These are phyloP conservation scores for Isatis tinctoria DNA, from an alignment of 345 rosid species.

Conservation along the genomic window DNA sequence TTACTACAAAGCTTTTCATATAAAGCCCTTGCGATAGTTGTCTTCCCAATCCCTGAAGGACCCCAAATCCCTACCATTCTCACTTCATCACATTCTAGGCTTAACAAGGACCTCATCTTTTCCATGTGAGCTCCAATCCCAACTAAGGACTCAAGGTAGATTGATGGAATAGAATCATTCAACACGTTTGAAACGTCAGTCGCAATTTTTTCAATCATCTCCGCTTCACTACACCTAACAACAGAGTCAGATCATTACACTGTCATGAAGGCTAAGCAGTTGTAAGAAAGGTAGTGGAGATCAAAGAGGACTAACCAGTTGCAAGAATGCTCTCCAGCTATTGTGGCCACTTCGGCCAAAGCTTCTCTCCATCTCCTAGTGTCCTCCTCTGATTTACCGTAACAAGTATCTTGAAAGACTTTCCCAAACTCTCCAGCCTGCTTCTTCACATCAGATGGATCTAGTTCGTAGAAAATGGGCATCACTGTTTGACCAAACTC, in stretches of 20 bases:
- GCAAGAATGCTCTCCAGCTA: neutral
- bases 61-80: neutral
- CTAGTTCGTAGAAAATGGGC: neutral
- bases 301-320: neutral
- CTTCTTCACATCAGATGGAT: neutral
- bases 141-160: neutral
- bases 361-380: neutral
- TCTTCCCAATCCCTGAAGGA: neutral
- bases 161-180: neutral
- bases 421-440: neutral
- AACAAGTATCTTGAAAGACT: neutral
- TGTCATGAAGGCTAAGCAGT: neutral
- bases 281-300: neutral
- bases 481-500: neutral
- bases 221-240: neutral
- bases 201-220: neutral
- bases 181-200: neutral
- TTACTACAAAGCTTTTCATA: neutral
- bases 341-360: neutral
- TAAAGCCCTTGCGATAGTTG: neutral
- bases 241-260: neutral
- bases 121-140: neutral
- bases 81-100: neutral
- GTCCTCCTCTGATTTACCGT: neutral
- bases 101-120: neutral